Evolutionary conservation across 2,329 filamentous ascomycete genomes (phyloP).

Genomic region (Fusarium tuaranense): DNA sequence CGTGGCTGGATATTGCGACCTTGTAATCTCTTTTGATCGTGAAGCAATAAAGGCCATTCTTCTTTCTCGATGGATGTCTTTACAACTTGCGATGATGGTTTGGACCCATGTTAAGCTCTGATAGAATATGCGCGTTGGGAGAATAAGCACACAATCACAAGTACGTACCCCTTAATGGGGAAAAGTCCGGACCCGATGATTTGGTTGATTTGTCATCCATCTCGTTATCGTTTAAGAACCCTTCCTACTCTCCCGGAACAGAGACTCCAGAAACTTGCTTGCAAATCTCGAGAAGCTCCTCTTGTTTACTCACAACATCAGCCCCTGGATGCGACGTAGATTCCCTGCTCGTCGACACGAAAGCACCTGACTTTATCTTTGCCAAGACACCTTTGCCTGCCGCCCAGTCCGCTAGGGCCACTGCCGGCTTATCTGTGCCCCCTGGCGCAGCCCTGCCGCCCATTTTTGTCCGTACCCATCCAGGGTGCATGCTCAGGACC

Average conservation of each 20-base stretch:
- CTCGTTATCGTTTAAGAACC: background rate
- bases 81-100: background rate
- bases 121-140: background rate
- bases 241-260: background rate
- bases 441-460: slow-evolving; percentile 28
- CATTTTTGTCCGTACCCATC: slow-evolving; percentile 39
- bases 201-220: background rate
- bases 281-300: slow-evolving; percentile 26
- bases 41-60: background rate
- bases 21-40: background rate
- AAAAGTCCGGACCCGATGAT: background rate
- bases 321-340: slow-evolving; percentile 23
- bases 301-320: slow-evolving; percentile 25
- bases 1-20: background rate
- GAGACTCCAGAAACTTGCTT: slow-evolving; percentile 19
- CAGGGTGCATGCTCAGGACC: slow-evolving; percentile 35
- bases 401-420: slow-evolving; percentile 27
- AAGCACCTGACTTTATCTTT: slow-evolving; percentile 19
- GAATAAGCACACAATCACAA: background rate
- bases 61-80: background rate
- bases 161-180: background rate
- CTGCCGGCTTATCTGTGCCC: slow-evolving; percentile 6
- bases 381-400: slow-evolving; percentile 22
- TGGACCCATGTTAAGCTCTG: background rate
- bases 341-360: slow-evolving; percentile 25